Base-by-base conservation (phyloP, 345 rosid species). In the Excoecaria agallocha region DNA sequence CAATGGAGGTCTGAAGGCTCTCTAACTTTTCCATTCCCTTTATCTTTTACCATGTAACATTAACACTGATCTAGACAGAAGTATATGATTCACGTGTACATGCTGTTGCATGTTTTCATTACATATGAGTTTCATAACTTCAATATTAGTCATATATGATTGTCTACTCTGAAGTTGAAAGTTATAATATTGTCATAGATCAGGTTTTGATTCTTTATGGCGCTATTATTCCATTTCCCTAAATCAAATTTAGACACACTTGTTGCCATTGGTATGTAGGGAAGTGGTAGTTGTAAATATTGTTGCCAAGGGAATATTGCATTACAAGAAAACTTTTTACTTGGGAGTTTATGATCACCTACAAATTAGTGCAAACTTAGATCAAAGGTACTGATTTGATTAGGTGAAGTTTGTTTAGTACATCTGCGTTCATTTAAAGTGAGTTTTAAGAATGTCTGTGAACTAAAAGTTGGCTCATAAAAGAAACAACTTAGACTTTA, bases 241-340 rank as follows among this genome's bases (percentile, higher is more conserved):
- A 9, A 68, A 22, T 49, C 56, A 68, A 19, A 49, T n/a, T 9
- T 68, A 30, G 55, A 15, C 70, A 6, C 41, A 12, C n/a, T 8
- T 66, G 11, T 20, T 20, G n/a, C 58, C 24, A 3, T 50, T 24
- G 71, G 24, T 8, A 48, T 49, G 22, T 25, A 48, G 39, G n/a
- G 39, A 66, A 67, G 70, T 67, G 43, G 52, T 30, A 25, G 45
- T 50, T 68, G 45, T 24, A 17, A 52, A 68, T 30, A 24, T 16
- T 25, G 3, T 10, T 10, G 13, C 8, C 12, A 3, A 35, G 41
- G 37, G 38, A 55, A 22, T 24, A 39, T 48, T 68, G 15, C 58
- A 13, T 13, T 45, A 19, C 15, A 11, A 8, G 45, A 41, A 41
- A 5, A 41, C 0, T 41, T 8, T 41, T 41, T 1, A 56, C 4